phyloP scores from a whole-genome alignment of 1,284 basidiomycete species.

The Melampsora abietis-canadensis region DNA sequence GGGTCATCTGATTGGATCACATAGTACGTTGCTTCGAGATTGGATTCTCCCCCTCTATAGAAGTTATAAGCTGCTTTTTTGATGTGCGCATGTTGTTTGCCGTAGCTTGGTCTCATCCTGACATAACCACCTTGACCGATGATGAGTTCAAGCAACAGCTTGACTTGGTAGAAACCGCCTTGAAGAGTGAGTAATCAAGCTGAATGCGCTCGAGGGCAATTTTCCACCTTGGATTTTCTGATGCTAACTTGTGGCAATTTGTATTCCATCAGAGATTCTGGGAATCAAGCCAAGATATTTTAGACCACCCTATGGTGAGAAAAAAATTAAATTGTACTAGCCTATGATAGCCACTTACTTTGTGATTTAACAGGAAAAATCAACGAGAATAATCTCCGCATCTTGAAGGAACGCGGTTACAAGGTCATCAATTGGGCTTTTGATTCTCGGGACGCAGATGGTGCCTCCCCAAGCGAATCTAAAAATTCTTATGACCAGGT shows the following conservation, averaged over 20 bases:
- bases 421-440: slow-evolving; percentile 33
- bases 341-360: no score
- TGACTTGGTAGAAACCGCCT: slow-evolving; percentile 25
- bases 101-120: slow-evolving; percentile 36
- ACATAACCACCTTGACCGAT: slow-evolving; percentile 19
- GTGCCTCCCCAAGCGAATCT: slow-evolving; percentile 8
- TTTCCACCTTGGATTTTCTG: neutral
- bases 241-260: neutral
- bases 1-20: slow-evolving; percentile 35
- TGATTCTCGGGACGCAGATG: slow-evolving; percentile 30
- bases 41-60: neutral
- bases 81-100: neutral
- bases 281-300: slow-evolving; percentile 5
- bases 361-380: neutral
- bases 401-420: slow-evolving; percentile 25
- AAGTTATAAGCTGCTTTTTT: neutral
- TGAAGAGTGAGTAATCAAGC: slow-evolving; percentile 7
- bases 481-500: slow-evolving; percentile 5
- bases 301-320: no score
- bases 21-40: slow-evolving; percentile 9
- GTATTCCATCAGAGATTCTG: slow-evolving; percentile 18
- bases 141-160: slow-evolving; percentile 23
- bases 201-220: neutral
- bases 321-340: no score
- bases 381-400: slow-evolving; percentile 10